phyloP scores from a whole-genome alignment of 2,329 filamentous ascomycete species.

The Aotearoamyces nothofagi region DNA sequence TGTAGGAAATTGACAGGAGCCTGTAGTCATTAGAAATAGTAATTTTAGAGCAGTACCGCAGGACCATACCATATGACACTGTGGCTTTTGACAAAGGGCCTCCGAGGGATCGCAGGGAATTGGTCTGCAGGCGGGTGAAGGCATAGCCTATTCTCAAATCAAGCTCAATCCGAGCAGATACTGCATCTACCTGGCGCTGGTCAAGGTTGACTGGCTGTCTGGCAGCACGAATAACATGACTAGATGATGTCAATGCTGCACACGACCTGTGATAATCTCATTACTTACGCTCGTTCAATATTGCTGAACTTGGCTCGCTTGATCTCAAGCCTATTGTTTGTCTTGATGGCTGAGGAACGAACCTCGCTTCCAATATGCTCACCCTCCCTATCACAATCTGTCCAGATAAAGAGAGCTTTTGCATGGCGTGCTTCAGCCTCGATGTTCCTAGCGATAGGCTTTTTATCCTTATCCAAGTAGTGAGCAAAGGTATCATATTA shows the following conservation, averaged over 20 bases:
- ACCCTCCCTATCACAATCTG: constrained; percentile 93
- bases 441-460: constrained; percentile 73
- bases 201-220: constrained; percentile 64
- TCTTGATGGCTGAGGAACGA: constrained; percentile 59
- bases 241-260: constrained; percentile 24
- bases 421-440: constrained; percentile 57
- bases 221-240: constrained; percentile 77
- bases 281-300: constrained; percentile 68
- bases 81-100: constrained; percentile 36
- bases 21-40: constrained; percentile 18
- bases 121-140: constrained; percentile 79
- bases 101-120: constrained; percentile 59
- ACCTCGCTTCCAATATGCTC: constrained; percentile 94
- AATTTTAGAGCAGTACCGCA: neutral
- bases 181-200: constrained; percentile 73
- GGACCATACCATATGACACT: constrained; percentile 61
- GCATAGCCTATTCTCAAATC: constrained; percentile 85
- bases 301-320: constrained; percentile 91
- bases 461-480: constrained; percentile 46
- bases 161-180: constrained; percentile 77
- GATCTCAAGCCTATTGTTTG: constrained; percentile 60
- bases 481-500: too few relatives aligned
- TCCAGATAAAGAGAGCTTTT: constrained; percentile 87
- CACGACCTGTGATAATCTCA: too few relatives aligned
- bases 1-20: constrained; percentile 91